Evolutionary conservation across 2,329 filamentous ascomycete genomes (phyloP).

Genomic region (Diaporthe nobilis): DNA sequence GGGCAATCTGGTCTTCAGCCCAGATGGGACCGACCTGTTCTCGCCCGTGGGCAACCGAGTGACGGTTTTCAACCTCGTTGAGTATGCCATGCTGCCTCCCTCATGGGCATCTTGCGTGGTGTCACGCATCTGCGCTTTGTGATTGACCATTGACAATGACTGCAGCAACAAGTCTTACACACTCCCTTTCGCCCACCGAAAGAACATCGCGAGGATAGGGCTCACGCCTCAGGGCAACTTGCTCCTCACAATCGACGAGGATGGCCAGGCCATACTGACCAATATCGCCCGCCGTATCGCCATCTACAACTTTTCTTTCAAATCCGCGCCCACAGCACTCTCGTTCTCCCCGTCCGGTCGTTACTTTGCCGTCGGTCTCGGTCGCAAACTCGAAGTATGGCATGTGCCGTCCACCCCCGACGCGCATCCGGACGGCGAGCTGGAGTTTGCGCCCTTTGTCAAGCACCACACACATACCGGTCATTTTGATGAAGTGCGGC

Average conservation of each 20-base stretch:
- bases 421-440: conserved; percentile 80
- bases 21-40: conserved; percentile 94
- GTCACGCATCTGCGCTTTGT: conserved; percentile 44
- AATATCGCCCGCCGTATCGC: conserved; percentile 88
- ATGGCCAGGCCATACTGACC: conserved; percentile 93
- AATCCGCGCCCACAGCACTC: conserved; percentile 83
- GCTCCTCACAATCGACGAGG: conserved; percentile 92
- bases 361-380: conserved; percentile 91
- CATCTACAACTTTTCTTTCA: conserved; percentile 97
- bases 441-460: conserved; percentile 96
- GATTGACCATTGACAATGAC: conserved; percentile 47
- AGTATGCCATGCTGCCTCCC: conserved; percentile 68
- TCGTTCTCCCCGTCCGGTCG: conserved; percentile 92
- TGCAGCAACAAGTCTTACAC: conserved; percentile 87
- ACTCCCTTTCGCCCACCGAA: conserved; percentile 91
- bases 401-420: conserved; percentile 93
- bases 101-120: background rate
- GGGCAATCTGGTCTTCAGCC: conserved; percentile 96
- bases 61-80: conserved; percentile 94
- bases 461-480: conserved; percentile 87
- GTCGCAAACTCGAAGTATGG: conserved; percentile 94
- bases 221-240: conserved; percentile 93
- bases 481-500: conserved; percentile 89
- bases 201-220: conserved; percentile 90
- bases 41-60: conserved; percentile 98